Conservation (phyloP, 345 rosid genomes). For the Camelina laxa region DNA sequence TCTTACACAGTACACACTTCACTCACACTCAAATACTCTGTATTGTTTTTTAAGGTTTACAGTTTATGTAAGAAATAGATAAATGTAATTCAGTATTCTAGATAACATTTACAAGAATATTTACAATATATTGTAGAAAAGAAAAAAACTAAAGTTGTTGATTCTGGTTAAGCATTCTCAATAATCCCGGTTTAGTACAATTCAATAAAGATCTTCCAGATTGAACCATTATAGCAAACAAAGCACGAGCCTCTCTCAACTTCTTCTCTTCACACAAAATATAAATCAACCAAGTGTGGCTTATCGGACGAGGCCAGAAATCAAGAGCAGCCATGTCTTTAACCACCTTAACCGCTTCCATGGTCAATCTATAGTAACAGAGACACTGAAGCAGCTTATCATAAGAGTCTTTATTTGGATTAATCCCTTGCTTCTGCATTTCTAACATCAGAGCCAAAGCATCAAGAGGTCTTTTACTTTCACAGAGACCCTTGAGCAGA, state of each 20-base stretch:
- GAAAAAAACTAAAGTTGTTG: constrained; percentile 27
- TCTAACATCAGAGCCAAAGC: constrained; percentile 53
- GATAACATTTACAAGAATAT: constrained; percentile 20
- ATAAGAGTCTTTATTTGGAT: constrained; percentile 54
- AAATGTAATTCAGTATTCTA: constrained; percentile 10
- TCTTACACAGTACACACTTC: constrained; percentile 22
- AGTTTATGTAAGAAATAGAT: neutral
- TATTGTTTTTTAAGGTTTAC: neutral
- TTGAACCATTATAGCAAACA: constrained; percentile 47
- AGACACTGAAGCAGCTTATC: constrained; percentile 52
- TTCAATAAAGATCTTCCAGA: constrained; percentile 46
- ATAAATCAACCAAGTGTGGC: constrained; percentile 50
- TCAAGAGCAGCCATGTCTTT: constrained; percentile 58
- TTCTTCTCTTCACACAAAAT: constrained; percentile 55
- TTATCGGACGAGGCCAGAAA: constrained; percentile 37
- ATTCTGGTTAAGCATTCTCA: constrained; percentile 39
- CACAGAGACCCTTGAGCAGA: constrained; percentile 58
- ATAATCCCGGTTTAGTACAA: constrained; percentile 32
- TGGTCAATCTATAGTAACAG: constrained; percentile 52
- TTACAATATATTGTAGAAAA: constrained; percentile 23
- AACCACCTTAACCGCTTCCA: constrained; percentile 57
- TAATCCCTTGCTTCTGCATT: constrained; percentile 58
- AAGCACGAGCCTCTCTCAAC: constrained; percentile 51
- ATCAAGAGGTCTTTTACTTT: constrained; percentile 52
- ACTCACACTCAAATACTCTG: too few relatives aligned